Evolutionary conservation across 108 stramenopile species (phyloP), one percentile per base, ranked within the genome.

Genomic region (Pelagomonas calceolata): DNA sequence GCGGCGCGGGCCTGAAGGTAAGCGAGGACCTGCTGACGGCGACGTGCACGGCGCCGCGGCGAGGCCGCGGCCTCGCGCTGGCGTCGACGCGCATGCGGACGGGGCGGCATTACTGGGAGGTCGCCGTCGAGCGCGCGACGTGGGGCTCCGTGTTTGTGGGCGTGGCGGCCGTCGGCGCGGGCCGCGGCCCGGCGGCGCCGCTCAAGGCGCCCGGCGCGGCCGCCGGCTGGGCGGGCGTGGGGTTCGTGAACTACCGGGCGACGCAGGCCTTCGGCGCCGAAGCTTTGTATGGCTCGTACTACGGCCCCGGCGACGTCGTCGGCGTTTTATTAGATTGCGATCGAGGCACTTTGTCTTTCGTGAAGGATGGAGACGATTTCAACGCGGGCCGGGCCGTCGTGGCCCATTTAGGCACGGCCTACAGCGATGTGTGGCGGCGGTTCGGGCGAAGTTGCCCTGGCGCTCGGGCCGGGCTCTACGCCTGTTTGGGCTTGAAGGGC

Each of bases 61-160:
- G 66, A 15, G 36, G 68, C 43, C 70, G 70, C 29, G 70, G 69
- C 29, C 43, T 71, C 12, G 79, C 64, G 26, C 39, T 72, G 17
- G 79, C 72, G 32, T 36, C 75, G 7, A 67, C 73, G 45, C 75
- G 79, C n/a, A 76, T 72, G 34, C 34, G 69, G 14, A 90, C 89
- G 76, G 95, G 95, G 15, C 87, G 93, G 9, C 95, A 96, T 79
- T 96, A 94, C 73, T 96, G 93, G 93, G 95, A 96, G 72, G 86
- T 93, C 15, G 92, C 92, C 66, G 69, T 96, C 30, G 95, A 94
- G 76, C 87, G 91, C 69, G 92, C 88, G 34, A 91, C 93, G 64
- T 84, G 88, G 66, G 95, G 95, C 16, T 89, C 89, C 68, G 85
- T 96, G 51, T 96, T 90, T 74, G 85, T 96, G 63, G 95, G 95